phyloP scores from a whole-genome alignment of 2,329 filamentous ascomycete species.

The Fusarium circinatum region DNA sequence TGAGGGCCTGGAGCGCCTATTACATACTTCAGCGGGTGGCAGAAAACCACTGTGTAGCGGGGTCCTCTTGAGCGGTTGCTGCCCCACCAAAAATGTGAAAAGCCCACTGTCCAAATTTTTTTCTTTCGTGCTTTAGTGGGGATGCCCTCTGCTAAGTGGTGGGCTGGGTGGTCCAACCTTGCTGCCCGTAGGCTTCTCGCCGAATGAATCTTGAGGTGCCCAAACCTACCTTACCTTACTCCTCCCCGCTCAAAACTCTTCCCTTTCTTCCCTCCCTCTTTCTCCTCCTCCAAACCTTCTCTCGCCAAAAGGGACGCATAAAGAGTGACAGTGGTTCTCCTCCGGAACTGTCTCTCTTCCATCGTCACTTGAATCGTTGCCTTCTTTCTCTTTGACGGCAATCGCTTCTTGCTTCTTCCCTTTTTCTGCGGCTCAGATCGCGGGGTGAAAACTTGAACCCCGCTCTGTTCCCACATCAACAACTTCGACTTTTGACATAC shows the following conservation, averaged over 20 bases:
- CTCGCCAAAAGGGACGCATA: conserved; percentile 51
- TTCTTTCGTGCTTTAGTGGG: conserved; percentile 28
- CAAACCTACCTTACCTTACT: conserved; percentile 33
- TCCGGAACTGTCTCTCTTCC: conserved; percentile 52
- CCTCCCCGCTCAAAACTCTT: conserved; percentile 45
- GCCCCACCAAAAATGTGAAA: conserved; percentile 31
- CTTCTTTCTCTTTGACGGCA: conserved; percentile 35
- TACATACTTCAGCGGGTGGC: conserved; percentile 12
- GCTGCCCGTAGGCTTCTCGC: conserved; percentile 18
- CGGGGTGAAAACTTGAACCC: conserved; percentile 58
- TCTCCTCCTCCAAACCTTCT: conserved; percentile 35
- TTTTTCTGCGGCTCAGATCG: conserved; percentile 47
- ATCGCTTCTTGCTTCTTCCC: conserved; percentile 44
- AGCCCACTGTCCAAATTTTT: conserved; percentile 40
- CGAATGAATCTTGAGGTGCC: conserved; percentile 39
- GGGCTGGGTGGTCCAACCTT: conserved; percentile 30
- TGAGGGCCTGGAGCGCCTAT: conserved; percentile 36
- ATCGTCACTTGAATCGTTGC: conserved; percentile 48
- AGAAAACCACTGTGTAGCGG: conserved; percentile 19
- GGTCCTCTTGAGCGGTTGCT: conserved; percentile 11
- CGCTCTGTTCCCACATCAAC: conserved; percentile 54
- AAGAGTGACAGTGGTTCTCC: conserved; percentile 53
- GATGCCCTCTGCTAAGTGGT: conserved; percentile 18
- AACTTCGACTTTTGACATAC: conserved; percentile 49
- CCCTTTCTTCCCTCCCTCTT: conserved; percentile 29